Percentiles rank a stretch among this genome's conserved stretches.
Evolutionary conservation across 139 green algal genomes (phyloP).

Genomic region (Chlamydomonas sphaeroides): DNA sequence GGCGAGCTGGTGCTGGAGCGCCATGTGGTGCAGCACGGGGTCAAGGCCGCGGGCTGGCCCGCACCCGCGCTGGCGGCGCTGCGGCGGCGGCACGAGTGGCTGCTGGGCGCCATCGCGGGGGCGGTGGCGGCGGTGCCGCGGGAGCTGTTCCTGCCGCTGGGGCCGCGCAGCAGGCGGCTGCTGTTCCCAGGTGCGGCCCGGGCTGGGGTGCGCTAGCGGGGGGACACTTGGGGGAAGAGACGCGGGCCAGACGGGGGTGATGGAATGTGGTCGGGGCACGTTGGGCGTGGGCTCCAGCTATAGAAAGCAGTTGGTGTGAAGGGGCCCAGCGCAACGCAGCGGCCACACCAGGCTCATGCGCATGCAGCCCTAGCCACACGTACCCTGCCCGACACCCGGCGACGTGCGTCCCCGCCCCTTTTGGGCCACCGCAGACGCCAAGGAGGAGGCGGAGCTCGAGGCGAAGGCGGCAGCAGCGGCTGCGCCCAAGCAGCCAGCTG

Average conservation of each 20-base stretch:
- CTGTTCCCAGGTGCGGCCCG: conserved; percentile 46
- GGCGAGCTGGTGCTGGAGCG: conserved; percentile 71
- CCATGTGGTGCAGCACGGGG: conserved; percentile 62
- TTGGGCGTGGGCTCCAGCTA: too few relatives aligned
- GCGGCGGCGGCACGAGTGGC: conserved; percentile 57
- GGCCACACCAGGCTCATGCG: too few relatives aligned
- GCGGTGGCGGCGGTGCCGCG: conserved; percentile 57
- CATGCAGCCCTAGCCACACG: too few relatives aligned
- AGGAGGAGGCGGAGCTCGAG: conserved; percentile 33
- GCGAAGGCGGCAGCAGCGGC: conserved; percentile 9
- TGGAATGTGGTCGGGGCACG: too few relatives aligned
- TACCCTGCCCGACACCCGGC: too few relatives aligned
- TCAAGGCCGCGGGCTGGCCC: conserved; percentile 64
- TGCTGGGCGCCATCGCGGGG: conserved; percentile 55
- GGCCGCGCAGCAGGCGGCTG: conserved; percentile 44
- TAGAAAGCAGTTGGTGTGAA: too few relatives aligned
- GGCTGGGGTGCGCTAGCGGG: too few relatives aligned
- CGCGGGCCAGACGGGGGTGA: too few relatives aligned
- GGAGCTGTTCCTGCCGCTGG: conserved; percentile 59
- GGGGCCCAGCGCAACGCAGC: too few relatives aligned
- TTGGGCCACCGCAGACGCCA: background rate
- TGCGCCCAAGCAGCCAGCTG: background rate
- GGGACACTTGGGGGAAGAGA: too few relatives aligned
- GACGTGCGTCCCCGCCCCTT: too few relatives aligned
- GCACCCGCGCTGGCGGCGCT: conserved; percentile 63